These are phyloP conservation scores for Penicillium psychrofluorescens DNA, from an alignment of 495 filamentous ascomycete genomes.

Conservation along the genomic window DNA sequence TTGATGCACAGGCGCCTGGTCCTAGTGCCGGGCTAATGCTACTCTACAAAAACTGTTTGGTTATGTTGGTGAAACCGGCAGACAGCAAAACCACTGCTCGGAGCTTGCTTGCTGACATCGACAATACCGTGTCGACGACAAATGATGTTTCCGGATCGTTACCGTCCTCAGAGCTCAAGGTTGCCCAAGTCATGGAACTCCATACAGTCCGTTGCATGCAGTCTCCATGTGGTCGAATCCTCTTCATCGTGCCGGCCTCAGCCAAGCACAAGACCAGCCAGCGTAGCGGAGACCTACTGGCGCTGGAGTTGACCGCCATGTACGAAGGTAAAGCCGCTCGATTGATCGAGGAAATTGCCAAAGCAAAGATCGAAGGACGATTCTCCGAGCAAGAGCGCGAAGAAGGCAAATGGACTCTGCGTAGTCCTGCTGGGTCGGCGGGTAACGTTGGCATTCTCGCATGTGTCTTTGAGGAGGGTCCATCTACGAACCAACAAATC, in stretches of 20 bases:
- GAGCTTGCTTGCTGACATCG: slow-evolving; percentile 73
- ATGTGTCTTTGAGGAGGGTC: slow-evolving; percentile 68
- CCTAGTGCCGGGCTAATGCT: slow-evolving; percentile 64
- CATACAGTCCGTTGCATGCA: slow-evolving; percentile 68
- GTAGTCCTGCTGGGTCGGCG: slow-evolving; percentile 51
- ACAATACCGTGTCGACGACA: slow-evolving; percentile 47
- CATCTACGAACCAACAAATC: slow-evolving; percentile 13
- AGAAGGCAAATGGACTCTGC: slow-evolving; percentile 68
- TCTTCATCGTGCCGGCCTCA: slow-evolving; percentile 62
- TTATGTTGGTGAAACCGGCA: slow-evolving; percentile 63
- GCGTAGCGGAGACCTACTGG: slow-evolving; percentile 55
- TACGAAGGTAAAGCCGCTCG: slow-evolving; percentile 76
- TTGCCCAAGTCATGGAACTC: slow-evolving; percentile 65
- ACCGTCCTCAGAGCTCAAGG: slow-evolving; percentile 53
- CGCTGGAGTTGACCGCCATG: slow-evolving; percentile 44
- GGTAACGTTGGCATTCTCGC: slow-evolving; percentile 61
- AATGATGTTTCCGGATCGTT: slow-evolving; percentile 27
- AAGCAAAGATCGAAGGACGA: slow-evolving; percentile 78
- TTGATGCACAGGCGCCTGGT: slow-evolving; percentile 22
- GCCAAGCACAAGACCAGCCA: slow-evolving; percentile 41
- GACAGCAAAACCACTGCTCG: slow-evolving; percentile 60
- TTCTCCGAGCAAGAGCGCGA: slow-evolving; percentile 75
- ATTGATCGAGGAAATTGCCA: slow-evolving; percentile 77
- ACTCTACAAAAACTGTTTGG: slow-evolving; percentile 75
- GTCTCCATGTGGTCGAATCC: slow-evolving; percentile 59